phyloP scores from a whole-genome alignment of 2,329 filamentous ascomycete genomes.

The Lizonia empirigonia region DNA sequence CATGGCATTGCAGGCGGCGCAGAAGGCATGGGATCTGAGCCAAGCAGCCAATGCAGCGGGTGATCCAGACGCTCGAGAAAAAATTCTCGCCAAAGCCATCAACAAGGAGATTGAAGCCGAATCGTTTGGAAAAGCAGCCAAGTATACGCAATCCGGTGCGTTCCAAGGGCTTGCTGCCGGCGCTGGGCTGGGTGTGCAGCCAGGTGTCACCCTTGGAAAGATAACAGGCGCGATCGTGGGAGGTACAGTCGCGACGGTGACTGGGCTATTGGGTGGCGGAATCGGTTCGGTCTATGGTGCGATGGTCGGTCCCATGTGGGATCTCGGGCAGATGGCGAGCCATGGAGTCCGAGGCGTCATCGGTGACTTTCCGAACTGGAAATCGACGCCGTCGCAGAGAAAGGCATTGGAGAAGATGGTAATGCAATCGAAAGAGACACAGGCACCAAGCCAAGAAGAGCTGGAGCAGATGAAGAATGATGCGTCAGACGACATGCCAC shows the following conservation, averaged over 20 bases:
- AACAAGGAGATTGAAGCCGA: conserved; percentile 51
- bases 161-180: conserved; percentile 50
- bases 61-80: conserved; percentile 47
- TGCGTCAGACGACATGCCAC: conserved; percentile 40
- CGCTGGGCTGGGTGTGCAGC: conserved; percentile 46
- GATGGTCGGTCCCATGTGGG: conserved; percentile 44
- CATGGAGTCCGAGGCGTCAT: conserved; percentile 41
- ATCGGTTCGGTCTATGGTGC: conserved; percentile 46
- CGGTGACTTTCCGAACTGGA: conserved; percentile 46
- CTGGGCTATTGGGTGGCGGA: conserved; percentile 44
- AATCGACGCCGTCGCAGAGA: conserved; percentile 42
- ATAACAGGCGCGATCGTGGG: conserved; percentile 46
- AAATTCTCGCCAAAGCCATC: conserved; percentile 48
- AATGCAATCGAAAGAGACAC: conserved; percentile 43
- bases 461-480: conserved; percentile 44
- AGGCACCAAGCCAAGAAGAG: conserved; percentile 41
- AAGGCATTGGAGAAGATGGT: conserved; percentile 48
- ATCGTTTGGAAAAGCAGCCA: conserved; percentile 50
- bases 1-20: conserved; percentile 45
- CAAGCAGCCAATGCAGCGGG: conserved; percentile 49
- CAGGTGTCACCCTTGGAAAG: conserved; percentile 44
- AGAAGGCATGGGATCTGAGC: conserved; percentile 49
- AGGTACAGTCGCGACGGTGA: conserved; percentile 40
- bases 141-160: conserved; percentile 47
- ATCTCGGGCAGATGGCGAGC: conserved; percentile 45